These are phyloP conservation scores for Pachysandra terminalis DNA, from an alignment of 164 flowering plant species.

Conservation along the genomic window DNA sequence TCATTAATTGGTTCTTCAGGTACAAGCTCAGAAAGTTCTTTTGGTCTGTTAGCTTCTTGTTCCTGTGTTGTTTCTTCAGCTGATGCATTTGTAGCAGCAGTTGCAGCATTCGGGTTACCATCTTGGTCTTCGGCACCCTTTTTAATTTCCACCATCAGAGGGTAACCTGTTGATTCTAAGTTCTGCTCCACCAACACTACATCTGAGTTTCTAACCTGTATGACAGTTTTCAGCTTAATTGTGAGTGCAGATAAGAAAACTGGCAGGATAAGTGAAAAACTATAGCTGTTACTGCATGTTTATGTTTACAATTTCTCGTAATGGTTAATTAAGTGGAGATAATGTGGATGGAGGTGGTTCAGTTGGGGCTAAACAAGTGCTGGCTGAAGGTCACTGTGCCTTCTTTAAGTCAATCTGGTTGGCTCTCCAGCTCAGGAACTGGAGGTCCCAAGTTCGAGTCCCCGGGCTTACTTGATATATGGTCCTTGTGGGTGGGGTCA, in stretches of 20 bases:
- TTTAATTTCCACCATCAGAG: slow-evolving; percentile 1
- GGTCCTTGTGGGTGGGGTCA: too few species aligned
- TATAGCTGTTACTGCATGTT: not conserved
- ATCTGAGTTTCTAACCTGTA: slow-evolving; percentile 13
- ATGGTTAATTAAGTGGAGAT: not conserved
- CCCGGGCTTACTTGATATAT: too few species aligned
- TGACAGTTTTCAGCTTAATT: not conserved
- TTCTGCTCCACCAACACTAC: slow-evolving; percentile 8
- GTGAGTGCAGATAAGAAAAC: not conserved
- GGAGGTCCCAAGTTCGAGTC: too few species aligned
- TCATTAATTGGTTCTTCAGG: slow-evolving; percentile 13
- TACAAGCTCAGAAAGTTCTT: slow-evolving; percentile 8
- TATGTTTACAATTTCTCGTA: not conserved
- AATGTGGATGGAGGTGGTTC: not conserved
- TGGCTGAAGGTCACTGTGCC: not conserved
- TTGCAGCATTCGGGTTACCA: slow-evolving; percentile 7
- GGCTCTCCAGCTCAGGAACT: too few species aligned
- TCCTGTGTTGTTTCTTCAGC: slow-evolving; percentile 17
- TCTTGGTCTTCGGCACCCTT: slow-evolving; percentile 10
- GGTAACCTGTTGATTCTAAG: slow-evolving; percentile 4
- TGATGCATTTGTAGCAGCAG: slow-evolving; percentile 4
- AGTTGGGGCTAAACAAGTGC: not conserved
- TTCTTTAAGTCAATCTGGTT: not conserved
- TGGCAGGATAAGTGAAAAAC: not conserved
- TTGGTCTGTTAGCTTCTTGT: slow-evolving; percentile 8